phyloP scores from a whole-genome alignment of 331 rosid species.

The Pyrus hybrid region DNA sequence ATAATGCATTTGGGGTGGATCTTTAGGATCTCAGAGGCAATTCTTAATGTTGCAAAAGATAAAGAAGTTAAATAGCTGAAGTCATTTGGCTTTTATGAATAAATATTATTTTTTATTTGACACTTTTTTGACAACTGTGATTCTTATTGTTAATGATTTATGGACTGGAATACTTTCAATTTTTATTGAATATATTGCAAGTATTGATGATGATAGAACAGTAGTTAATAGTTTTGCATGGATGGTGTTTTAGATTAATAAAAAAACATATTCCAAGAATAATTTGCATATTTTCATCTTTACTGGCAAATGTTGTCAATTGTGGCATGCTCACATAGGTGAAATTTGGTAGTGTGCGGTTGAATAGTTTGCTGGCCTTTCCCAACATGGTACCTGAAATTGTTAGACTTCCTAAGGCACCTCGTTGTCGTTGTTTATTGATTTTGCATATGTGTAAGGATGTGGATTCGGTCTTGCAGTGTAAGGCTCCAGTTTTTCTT shows the following conservation, averaged over 20 bases:
- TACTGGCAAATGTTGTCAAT: neutral
- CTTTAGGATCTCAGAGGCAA: neutral
- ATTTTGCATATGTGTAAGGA: neutral
- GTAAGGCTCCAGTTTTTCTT: neutral
- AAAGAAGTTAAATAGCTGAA: neutral
- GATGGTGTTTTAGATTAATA: neutral
- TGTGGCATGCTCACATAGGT: neutral
- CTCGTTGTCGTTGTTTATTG: neutral
- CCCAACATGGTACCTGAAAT: neutral
- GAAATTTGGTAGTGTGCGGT: neutral
- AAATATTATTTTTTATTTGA: neutral
- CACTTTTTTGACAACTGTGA: neutral
- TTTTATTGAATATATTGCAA: neutral
- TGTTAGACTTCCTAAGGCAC: neutral
- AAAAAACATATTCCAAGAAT: neutral
- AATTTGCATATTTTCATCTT: neutral
- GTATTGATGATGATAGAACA: neutral
- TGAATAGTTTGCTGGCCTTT: neutral
- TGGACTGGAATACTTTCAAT: neutral
- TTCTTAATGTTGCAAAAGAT: neutral
- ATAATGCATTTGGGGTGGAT: neutral
- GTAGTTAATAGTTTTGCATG: neutral
- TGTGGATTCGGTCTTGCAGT: neutral
- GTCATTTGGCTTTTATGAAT: neutral
- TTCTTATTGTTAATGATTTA: neutral